A percentile compares a stretch with the other conserved stretches of the same genome.
Conservation (phyloP, 164 flowering plant genomes). For the Amborella trichopoda region DNA sequence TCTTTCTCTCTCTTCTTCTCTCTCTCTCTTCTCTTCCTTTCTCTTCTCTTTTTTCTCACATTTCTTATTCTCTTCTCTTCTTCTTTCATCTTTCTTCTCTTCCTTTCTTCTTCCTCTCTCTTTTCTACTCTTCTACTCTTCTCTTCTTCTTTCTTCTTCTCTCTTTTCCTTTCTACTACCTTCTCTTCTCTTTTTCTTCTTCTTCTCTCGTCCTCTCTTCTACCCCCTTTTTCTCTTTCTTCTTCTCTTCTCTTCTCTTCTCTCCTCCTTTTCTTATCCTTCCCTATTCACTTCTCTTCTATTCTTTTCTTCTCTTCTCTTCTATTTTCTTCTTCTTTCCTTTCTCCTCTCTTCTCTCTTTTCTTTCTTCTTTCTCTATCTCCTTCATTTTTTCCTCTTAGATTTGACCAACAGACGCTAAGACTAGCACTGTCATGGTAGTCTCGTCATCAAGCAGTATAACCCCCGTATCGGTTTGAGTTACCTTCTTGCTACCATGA, state of each 20-base stretch:
- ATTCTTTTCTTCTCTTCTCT: no score
- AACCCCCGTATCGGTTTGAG: background rate
- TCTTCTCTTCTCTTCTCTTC: background rate
- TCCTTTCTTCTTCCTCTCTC: background rate
- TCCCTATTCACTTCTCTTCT: background rate
- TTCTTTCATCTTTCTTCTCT: no score
- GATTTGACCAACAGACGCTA: background rate
- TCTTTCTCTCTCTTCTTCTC: background rate
- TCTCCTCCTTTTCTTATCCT: background rate
- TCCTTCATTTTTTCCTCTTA: no score
- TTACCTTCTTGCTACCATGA: no score
- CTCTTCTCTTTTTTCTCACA: background rate
- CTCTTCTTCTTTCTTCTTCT: background rate
- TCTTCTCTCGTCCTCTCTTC: no score
- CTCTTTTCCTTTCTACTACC: no score
- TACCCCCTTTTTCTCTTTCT: background rate
- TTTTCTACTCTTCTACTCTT: background rate
- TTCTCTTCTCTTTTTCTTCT: no score
- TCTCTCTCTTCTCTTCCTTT: background rate
- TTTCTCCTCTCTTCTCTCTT: background rate
- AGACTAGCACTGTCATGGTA: no score
- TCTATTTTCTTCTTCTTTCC: background rate
- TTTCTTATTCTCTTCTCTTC: no score
- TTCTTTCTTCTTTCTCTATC: background rate
- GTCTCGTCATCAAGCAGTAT: background rate